Percentiles rank a stretch among this genome's conserved stretches.
These are phyloP conservation scores for Vaccinium darrowii DNA, from an alignment of 148 eudicot genomes.

Conservation along the genomic window DNA sequence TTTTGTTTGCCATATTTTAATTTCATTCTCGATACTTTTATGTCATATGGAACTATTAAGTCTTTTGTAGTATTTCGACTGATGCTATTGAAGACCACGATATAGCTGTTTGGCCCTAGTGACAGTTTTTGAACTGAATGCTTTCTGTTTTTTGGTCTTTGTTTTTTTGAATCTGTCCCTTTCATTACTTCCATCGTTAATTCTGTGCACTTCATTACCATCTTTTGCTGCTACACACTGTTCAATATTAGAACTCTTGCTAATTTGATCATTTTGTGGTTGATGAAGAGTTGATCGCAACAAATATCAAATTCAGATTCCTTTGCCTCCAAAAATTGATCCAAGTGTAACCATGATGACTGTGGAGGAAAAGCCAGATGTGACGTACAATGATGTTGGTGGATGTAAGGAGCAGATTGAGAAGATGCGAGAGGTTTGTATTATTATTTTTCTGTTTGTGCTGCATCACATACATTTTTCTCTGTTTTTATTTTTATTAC, in stretches of 20 bases:
- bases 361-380: slow-evolving; percentile 98
- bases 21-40: background rate
- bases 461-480: background rate
- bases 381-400: slow-evolving; percentile 95
- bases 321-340: slow-evolving; percentile 96
- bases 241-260: background rate
- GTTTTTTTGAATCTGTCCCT: background rate
- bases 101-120: background rate
- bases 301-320: slow-evolving; percentile 93
- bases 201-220: background rate
- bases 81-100: background rate
- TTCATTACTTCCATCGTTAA: background rate
- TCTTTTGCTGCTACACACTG: background rate
- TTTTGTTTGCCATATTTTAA: background rate
- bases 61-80: background rate
- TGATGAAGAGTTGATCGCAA: slow-evolving; percentile 73
- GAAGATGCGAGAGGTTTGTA: slow-evolving; percentile 87
- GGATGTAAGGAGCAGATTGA: slow-evolving; percentile 99
- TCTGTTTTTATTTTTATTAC: background rate
- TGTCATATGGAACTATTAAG: background rate
- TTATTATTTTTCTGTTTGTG: background rate
- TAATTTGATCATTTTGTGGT: background rate
- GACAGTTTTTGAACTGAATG: background rate
- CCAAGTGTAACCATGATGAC: slow-evolving; percentile 99
- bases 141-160: background rate